Percentiles rank a stretch among this genome's conserved stretches.
Conservation (phyloP, 352 stramenopile genomes). For the Pythium oligandrum region DNA sequence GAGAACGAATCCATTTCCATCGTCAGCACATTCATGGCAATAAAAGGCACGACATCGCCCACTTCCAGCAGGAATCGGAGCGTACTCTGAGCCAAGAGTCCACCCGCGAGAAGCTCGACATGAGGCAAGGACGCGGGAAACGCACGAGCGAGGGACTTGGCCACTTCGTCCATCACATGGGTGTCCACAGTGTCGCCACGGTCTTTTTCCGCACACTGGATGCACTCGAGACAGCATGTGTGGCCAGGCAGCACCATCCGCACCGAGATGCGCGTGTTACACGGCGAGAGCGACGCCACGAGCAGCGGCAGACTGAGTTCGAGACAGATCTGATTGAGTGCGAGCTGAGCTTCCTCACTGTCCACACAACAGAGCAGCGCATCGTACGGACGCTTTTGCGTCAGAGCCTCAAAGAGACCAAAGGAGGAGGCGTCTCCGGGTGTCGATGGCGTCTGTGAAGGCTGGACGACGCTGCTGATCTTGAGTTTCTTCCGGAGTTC, state of each 20-base stretch:
- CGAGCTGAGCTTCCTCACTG: constrained; percentile 17
- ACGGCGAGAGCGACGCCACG: constrained; percentile 21
- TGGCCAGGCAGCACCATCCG: constrained; percentile 28
- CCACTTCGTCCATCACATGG: constrained; percentile 21
- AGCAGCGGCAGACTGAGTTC: constrained; percentile 41
- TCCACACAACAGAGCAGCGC: constrained; percentile 28
- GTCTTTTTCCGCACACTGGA: constrained; percentile 2
- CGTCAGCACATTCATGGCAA: constrained; percentile 26
- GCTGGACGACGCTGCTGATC: constrained; percentile 1
- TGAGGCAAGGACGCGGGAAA: constrained; percentile 35
- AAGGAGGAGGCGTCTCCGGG: neutral
- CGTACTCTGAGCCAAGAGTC: constrained; percentile 22
- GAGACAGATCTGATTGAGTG: constrained; percentile 31
- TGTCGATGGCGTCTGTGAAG: neutral
- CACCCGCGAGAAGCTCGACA: constrained; percentile 28
- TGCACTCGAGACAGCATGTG: constrained; percentile 37
- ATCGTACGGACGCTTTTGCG: constrained; percentile 35
- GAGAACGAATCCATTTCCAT: constrained; percentile 35
- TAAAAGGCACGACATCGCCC: constrained; percentile 38
- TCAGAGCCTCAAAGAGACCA: constrained; percentile 35
- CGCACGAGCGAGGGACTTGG: constrained; percentile 24
- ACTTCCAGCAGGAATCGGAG: constrained; percentile 28
- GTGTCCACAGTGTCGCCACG: neutral
- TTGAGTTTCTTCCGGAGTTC: constrained; percentile 37
- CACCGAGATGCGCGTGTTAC: constrained; percentile 20